Evolutionary conservation across 371 early-diverging fungal genomes (phyloP).

Genomic region (Chytridium lagenaria): DNA sequence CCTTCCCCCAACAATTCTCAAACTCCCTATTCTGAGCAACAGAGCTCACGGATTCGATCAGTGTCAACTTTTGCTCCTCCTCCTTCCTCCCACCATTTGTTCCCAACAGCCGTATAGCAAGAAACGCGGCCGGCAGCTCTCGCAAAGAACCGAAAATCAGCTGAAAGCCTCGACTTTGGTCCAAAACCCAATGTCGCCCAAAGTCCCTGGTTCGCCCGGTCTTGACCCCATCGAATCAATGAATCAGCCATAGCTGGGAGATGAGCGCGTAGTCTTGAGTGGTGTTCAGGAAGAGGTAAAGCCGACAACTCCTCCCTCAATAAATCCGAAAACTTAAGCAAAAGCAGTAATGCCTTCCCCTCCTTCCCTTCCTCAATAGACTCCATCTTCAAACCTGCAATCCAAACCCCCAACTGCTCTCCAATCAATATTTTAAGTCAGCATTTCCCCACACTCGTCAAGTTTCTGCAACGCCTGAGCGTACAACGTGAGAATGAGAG

Average conservation of each 20-base stretch:
- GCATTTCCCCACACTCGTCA: neutral
- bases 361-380: slow-evolving; percentile 31
- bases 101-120: slow-evolving; percentile 36
- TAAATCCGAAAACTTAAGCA: slow-evolving; percentile 39
- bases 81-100: neutral
- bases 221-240: slow-evolving; percentile 47
- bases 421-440: slow-evolving; percentile 40
- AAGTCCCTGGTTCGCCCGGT: slow-evolving; percentile 40
- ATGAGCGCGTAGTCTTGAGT: slow-evolving; percentile 42
- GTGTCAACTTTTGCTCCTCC: slow-evolving; percentile 8
- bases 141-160: slow-evolving; percentile 42
- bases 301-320: slow-evolving; percentile 31
- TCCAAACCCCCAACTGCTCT: slow-evolving; percentile 47
- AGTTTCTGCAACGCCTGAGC: slow-evolving; percentile 38
- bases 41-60: slow-evolving; percentile 1
- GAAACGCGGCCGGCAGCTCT: slow-evolving; percentile 36
- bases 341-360: slow-evolving; percentile 41
- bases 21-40: slow-evolving; percentile 6
- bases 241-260: slow-evolving; percentile 42
- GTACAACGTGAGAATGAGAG: slow-evolving; percentile 46
- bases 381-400: slow-evolving; percentile 40
- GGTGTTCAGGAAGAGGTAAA: slow-evolving; percentile 27
- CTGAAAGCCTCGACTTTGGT: slow-evolving; percentile 31
- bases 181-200: slow-evolving; percentile 53
- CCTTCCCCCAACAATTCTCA: slow-evolving; percentile 10